Percentiles rank a stretch among this genome's conserved stretches.
These are phyloP conservation scores for Psidium guajava DNA, from an alignment of 345 rosid genomes.

Conservation along the genomic window DNA sequence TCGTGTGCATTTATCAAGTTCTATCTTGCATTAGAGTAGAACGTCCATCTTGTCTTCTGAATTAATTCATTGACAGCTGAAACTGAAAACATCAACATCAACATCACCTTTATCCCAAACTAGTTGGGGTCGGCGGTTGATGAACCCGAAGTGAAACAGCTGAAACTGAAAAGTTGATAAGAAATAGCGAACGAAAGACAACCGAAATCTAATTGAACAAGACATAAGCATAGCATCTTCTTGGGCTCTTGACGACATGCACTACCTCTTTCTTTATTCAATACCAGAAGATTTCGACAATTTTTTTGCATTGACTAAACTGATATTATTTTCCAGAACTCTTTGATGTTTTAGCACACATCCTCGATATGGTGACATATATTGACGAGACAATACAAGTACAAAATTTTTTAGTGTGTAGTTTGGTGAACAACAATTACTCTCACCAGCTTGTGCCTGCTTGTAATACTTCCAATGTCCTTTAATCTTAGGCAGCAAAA, in stretches of 20 bases:
- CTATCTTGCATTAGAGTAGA: background rate
- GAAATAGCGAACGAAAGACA: background rate
- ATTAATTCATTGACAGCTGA: background rate
- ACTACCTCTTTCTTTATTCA: background rate
- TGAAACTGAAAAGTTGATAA: background rate
- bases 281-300: background rate
- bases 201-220: background rate
- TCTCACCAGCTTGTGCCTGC: background rate
- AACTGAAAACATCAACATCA: too few relatives aligned
- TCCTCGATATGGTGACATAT: background rate
- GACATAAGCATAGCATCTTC: background rate
- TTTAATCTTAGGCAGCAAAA: slow-evolving; percentile 64
- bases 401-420: background rate
- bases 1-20: background rate
- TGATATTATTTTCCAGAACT: background rate
- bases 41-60: background rate
- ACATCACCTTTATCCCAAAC: too few relatives aligned
- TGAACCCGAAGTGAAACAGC: too few relatives aligned
- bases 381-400: background rate
- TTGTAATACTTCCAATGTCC: background rate
- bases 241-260: background rate
- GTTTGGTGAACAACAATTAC: background rate
- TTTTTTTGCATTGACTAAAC: background rate
- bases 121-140: too few relatives aligned
- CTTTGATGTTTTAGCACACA: background rate